Percentiles rank a stretch among this genome's conserved stretches.
Evolutionary conservation across 495 filamentous ascomycete genomes (phyloP).

Genomic region (Chaetomium tenue): DNA sequence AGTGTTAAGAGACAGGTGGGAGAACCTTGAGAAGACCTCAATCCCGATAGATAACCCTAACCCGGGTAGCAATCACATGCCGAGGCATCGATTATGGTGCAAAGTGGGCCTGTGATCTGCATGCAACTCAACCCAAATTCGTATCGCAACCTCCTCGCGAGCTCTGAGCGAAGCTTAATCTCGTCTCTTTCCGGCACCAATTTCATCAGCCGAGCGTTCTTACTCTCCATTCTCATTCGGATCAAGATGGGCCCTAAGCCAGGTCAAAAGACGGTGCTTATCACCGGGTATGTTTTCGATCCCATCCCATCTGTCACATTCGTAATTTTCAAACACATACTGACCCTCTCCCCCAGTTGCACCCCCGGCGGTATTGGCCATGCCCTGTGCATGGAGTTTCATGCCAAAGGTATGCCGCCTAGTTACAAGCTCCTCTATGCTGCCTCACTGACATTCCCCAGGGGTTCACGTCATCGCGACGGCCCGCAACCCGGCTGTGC

Average conservation of each 20-base stretch:
- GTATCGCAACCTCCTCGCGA: not conserved
- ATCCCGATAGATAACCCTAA: too few relatives aligned
- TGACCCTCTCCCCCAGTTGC: conserved; percentile 38
- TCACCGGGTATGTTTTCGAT: conserved; percentile 46
- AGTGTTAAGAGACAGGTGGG: too few relatives aligned
- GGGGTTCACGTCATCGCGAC: conserved; percentile 56
- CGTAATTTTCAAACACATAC: not conserved
- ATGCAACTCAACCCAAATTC: not conserved
- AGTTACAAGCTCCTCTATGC: not conserved
- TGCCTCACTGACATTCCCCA: conserved; percentile 18
- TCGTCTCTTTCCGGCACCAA: not conserved
- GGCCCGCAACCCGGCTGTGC: conserved; percentile 48
- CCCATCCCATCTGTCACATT: not conserved
- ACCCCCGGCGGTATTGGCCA: conserved; percentile 55
- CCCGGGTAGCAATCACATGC: too few relatives aligned
- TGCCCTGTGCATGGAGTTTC: conserved; percentile 51
- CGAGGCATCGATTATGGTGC: too few relatives aligned
- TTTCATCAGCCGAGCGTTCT: not conserved
- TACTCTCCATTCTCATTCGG: not conserved
- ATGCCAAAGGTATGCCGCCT: conserved; percentile 41
- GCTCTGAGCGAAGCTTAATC: not conserved
- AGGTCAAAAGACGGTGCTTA: conserved; percentile 51
- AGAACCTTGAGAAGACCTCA: too few relatives aligned
- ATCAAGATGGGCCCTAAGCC: conserved; percentile 31
- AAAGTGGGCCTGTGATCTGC: not conserved